Evolutionary conservation across 2,329 filamentous ascomycete genomes (phyloP).

Genomic region (Ophiostoma tasmaniense): DNA sequence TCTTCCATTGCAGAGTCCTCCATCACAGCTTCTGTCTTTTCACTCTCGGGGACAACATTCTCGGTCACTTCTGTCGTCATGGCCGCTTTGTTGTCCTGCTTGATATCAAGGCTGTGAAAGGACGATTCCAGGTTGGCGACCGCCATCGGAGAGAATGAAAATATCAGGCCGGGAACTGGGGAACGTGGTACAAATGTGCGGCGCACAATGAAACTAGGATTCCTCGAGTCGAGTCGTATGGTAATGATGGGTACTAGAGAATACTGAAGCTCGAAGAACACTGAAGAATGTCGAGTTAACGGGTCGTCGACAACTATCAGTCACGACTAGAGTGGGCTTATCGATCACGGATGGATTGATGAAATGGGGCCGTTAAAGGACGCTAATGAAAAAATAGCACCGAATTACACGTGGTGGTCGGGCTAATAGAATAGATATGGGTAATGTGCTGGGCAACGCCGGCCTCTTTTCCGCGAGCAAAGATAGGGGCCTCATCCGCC

Average conservation of each 20-base stretch:
- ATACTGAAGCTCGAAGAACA: not conserved
- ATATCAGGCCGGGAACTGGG: not conserved
- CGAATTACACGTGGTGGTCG: not conserved
- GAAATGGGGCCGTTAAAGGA: not conserved
- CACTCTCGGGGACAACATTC: not conserved
- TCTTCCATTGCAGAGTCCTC: not conserved
- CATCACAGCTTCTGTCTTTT: not conserved
- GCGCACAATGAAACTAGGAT: not conserved
- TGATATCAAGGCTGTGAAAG: conserved; percentile 3
- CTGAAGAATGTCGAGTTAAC: not conserved
- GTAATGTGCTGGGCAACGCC: not conserved
- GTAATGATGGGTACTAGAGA: not conserved
- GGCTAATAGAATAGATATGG: conserved; percentile 1
- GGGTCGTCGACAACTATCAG: conserved; percentile 3
- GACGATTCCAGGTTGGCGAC: conserved; percentile 3
- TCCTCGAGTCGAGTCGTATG: not conserved
- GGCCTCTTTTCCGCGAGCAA: not conserved
- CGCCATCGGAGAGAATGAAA: not conserved
- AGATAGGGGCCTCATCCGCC: not conserved
- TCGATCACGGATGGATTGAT: conserved; percentile 9
- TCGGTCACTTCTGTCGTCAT: not conserved
- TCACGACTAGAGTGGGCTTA: conserved; percentile 6
- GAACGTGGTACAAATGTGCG: not conserved
- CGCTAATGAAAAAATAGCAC: conserved; percentile 13
- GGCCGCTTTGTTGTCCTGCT: not conserved